Conservation (phyloP, 2,329 filamentous ascomycete genomes). For the Diaporthe citri region DNA sequence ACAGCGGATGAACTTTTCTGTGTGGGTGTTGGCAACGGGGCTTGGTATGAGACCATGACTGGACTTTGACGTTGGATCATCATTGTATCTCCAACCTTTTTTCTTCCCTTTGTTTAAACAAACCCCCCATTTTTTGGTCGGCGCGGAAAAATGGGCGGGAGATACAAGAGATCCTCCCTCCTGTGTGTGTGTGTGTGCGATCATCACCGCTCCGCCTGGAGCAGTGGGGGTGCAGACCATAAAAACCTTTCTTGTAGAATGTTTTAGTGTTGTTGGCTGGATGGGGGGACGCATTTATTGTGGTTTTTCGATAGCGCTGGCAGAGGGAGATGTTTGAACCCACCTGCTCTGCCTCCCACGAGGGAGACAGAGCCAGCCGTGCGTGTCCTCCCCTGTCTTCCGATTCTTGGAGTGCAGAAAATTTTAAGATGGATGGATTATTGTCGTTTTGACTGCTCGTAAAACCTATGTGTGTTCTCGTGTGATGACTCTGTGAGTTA, state of each 20-base stretch:
- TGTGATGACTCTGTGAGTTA: not conserved
- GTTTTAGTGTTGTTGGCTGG: constrained; percentile 16
- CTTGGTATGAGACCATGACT: constrained; percentile 41
- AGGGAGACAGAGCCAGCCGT: not conserved
- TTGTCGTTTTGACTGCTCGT: constrained; percentile 6
- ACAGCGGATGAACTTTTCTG: not conserved
- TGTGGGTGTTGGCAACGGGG: constrained; percentile 14
- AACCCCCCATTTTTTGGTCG: not conserved
- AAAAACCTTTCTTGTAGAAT: constrained; percentile 24
- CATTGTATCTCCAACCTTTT: constrained; percentile 35
- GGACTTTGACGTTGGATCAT: constrained; percentile 31
- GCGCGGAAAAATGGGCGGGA: not conserved
- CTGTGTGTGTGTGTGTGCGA: not conserved
- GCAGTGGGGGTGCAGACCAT: constrained; percentile 4
- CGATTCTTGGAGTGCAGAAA: constrained; percentile 29
- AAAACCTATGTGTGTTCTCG: not conserved
- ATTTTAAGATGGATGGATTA: constrained; percentile 31
- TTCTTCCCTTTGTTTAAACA: constrained; percentile 36
- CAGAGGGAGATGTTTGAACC: constrained; percentile 25
- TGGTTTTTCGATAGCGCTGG: constrained; percentile 20
- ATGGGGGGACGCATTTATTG: not conserved
- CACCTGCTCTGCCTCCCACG: not conserved
- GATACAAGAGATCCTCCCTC: constrained; percentile 15
- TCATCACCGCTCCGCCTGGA: not conserved
- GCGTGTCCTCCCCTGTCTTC: constrained; percentile 29